Evolutionary conservation across 2,329 filamentous ascomycete species (phyloP).

Genomic region (Xylariales sp.): DNA sequence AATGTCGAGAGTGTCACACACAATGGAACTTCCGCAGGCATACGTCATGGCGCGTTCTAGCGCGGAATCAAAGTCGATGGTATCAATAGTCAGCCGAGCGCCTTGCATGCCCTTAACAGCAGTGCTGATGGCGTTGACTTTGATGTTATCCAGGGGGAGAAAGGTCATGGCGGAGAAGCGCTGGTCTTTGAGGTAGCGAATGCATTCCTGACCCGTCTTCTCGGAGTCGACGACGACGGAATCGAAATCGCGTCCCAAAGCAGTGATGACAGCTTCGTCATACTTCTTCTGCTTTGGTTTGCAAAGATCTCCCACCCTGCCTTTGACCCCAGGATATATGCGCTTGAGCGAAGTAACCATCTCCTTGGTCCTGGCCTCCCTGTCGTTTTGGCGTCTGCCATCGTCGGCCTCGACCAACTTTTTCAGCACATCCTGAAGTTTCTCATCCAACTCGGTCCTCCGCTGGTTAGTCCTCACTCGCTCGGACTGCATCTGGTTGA

Average conservation of each 20-base stretch:
- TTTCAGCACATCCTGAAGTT: constrained; percentile 73
- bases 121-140: constrained; percentile 85
- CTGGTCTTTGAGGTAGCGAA: constrained; percentile 89
- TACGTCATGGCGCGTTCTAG: constrained; percentile 92
- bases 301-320: constrained; percentile 85
- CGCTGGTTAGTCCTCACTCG: constrained; percentile 75
- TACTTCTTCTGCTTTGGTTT: constrained; percentile 97
- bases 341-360: constrained; percentile 82
- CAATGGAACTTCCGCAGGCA: constrained; percentile 89
- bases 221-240: constrained; percentile 93
- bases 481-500: constrained; percentile 80
- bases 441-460: constrained; percentile 86
- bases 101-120: constrained; percentile 85
- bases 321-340: constrained; percentile 86
- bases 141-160: constrained; percentile 94
- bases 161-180: constrained; percentile 85
- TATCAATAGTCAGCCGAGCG: constrained; percentile 87
- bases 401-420: constrained; percentile 84
- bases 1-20: constrained; percentile 81
- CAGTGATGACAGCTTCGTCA: constrained; percentile 86
- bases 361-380: constrained; percentile 74
- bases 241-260: constrained; percentile 89
- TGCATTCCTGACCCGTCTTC: constrained; percentile 89
- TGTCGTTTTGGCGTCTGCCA: constrained; percentile 78
- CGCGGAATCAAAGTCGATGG: constrained; percentile 85